Base-by-base conservation (phyloP, 164 flowering plant species). In the Dillenia suffruticosa region DNA sequence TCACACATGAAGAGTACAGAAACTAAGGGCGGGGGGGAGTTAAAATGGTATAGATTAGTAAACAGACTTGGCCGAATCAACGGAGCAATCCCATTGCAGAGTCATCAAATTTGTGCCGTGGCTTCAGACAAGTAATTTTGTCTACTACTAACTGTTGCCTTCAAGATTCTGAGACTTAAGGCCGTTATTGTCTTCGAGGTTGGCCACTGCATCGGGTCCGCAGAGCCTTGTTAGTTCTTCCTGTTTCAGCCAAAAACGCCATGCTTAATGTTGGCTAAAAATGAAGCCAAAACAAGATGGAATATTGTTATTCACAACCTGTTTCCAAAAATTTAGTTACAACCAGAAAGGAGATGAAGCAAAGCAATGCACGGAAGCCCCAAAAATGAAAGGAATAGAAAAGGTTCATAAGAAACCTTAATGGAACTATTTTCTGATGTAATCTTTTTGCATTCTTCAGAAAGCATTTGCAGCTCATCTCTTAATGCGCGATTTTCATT, bases 391-490 rank as follows among this genome's bases (percentile, higher is more conserved):
- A n/a, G 46, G 48, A 24, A 13, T 8, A 10, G 15, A 57, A 46
- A 58, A 54, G 40, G 32, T 5, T 51, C 9, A 57, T 24, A 66
- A 47, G 32, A 9, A 59, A 87, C 98, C 96, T 79, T 83, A 10
- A 93, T 82, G 16, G 86, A 76, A 65, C 68, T 70, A 70, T 90
- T 93, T 67, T 93, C 97, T 0, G 90, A 72, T 61, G 81, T 68
- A 12, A 93, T 84, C 73, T 80, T 86, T 71, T 74, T 71, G 61
- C 98, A 89, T 65, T 87, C 94, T 64, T 83, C 88, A 6, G 94
- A 79, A 63, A 90, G 82, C 70, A 77, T 82, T 61, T 75, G 81
- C 55, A 93, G 62, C 72, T 90, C 96, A 9, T 75, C 78, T 68
- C 77, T 74, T 50, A 90, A 84, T 1, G 63, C 57, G 13, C 56